Evolutionary conservation across 2,329 filamentous ascomycete species (phyloP).

Genomic region (Penicillium concentricum): DNA sequence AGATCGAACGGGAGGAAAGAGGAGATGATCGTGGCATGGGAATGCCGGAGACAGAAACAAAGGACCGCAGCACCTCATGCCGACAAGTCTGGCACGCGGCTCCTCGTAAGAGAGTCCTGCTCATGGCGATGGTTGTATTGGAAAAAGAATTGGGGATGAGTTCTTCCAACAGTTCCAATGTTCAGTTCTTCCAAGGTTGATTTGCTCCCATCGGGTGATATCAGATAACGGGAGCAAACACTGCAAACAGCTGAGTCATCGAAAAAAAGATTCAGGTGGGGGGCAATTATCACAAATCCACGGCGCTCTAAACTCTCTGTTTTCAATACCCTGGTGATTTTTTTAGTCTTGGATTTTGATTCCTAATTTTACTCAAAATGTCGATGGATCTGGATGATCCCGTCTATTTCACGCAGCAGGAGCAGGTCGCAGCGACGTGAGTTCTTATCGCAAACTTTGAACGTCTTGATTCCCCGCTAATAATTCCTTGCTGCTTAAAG

Average conservation of each 20-base stretch:
- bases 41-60: constrained; percentile 29
- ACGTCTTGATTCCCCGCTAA: background rate
- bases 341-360: background rate
- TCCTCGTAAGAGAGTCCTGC: constrained; percentile 31
- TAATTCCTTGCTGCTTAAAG: constrained; percentile 45
- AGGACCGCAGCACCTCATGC: constrained; percentile 29
- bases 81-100: constrained; percentile 32
- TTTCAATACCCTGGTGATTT: constrained; percentile 5
- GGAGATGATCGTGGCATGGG: constrained; percentile 22
- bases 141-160: background rate
- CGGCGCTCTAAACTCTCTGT: constrained; percentile 1
- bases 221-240: constrained; percentile 20
- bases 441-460: constrained; percentile 23
- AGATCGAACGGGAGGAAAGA: constrained; percentile 9
- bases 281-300: constrained; percentile 29
- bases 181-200: background rate
- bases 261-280: constrained; percentile 22
- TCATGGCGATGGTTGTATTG: constrained; percentile 27
- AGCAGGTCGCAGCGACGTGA: constrained; percentile 55
- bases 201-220: constrained; percentile 5
- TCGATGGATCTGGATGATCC: constrained; percentile 59
- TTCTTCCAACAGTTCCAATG: background rate
- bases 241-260: constrained; percentile 27
- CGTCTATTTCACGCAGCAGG: constrained; percentile 49
- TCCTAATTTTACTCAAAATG: constrained; percentile 22